These are phyloP conservation scores for Komagataea norvegica DNA, from an alignment of 1,139 yeast genomes.

Conservation along the genomic window DNA sequence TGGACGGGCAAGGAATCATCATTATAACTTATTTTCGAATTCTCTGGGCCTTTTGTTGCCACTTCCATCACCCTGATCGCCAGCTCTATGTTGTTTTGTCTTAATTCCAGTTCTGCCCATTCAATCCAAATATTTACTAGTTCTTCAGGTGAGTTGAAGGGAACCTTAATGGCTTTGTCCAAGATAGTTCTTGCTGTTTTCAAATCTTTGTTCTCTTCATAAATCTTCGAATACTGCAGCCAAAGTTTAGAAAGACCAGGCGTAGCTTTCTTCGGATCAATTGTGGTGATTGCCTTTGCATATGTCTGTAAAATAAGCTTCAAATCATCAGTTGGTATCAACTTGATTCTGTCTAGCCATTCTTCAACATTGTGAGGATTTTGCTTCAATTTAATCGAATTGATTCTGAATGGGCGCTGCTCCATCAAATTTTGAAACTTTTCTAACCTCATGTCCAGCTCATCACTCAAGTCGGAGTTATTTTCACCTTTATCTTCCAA, in stretches of 20 bases:
- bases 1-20: conserved; percentile 47
- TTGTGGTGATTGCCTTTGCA: conserved; percentile 60
- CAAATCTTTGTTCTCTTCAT: conserved; percentile 50
- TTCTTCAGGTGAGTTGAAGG: conserved; percentile 58
- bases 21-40: conserved; percentile 15
- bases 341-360: conserved; percentile 61
- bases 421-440: conserved; percentile 53
- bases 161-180: conserved; percentile 67
- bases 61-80: conserved; percentile 51
- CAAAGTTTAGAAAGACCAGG: conserved; percentile 51
- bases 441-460: conserved; percentile 41
- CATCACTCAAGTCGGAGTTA: conserved; percentile 17
- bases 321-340: conserved; percentile 35
- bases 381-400: conserved; percentile 62
- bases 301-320: conserved; percentile 50
- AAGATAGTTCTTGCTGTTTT: conserved; percentile 61
- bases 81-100: conserved; percentile 44
- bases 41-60: conserved; percentile 37
- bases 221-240: conserved; percentile 64
- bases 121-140: conserved; percentile 61
- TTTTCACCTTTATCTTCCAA: conserved; percentile 15
- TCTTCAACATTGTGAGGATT: conserved; percentile 56
- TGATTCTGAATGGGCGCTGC: conserved; percentile 51
- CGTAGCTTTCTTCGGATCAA: conserved; percentile 56
- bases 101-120: conserved; percentile 68